Base-by-base conservation (phyloP, 441 rosid species). In the Erodium texanum region DNA sequence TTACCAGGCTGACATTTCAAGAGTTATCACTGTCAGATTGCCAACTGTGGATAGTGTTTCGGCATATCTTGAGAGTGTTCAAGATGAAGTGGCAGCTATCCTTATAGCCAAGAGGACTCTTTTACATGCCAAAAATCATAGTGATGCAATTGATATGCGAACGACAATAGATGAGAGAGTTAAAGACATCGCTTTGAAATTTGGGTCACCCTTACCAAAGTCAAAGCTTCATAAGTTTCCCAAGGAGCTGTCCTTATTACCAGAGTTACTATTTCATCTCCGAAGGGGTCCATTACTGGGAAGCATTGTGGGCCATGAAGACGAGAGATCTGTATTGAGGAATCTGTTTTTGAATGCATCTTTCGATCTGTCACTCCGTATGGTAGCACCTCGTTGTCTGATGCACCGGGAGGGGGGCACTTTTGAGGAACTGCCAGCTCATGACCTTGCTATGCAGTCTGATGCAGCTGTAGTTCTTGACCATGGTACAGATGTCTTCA, bases 331-430 rank as follows among this genome's bases (percentile, higher is more conserved):
- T n/a, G 87, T 88, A 20, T 75, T 93, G 34, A 83, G 96, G 68
- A 87, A 85, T 80, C 67, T 91, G 84, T 91, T 91, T 85, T 80
- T 93, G 43, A 89, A 89, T 68, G 91, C 96, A 63, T 93, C 96
- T 23, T 91, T 87, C 75, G 96, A 88, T 78, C 89, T 93, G 64
- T 89, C 99, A 7, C 89, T 93, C 20, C 89, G 89, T 66, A 93
- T 93, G 99, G 85, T 93, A 7, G 95, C 92, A 1, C 97, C 99
- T 48, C 96, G 89, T 67, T 88, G 97, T 76, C 78, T 93, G 72
- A 88, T 93, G 97, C 96, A 93, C 78, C 87, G 86, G 64, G 96
- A 88, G 86, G 97, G 96, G 12, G 99, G 97, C 24, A 91, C 92
- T 48, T 93, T 93, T 67, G 99, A 93, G 79, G 99, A 93, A 77